Base-by-base conservation (phyloP, 2,329 filamentous ascomycete species). In the Alternaria solani region DNA sequence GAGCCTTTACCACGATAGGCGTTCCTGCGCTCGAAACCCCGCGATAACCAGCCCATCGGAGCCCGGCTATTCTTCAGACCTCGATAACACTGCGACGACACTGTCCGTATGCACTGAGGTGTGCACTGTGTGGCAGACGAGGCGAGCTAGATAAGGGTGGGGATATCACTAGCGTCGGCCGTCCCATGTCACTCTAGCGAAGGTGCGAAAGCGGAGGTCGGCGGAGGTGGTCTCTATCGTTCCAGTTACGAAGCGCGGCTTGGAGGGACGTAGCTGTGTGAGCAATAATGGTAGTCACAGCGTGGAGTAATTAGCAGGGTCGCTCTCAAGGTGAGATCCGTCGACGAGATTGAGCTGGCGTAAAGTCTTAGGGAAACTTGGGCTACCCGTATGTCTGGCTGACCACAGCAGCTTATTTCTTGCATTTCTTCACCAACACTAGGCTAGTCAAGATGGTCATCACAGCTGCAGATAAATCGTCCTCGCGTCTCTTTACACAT, bases 401-500 rank as follows among this genome's bases (percentile, higher is more conserved):
- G 12, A 26, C 4, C 14, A 20, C 25, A 41, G 6, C 34, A 38
- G 36, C n/a, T 38, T 38, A 3, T 38, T 38, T 28, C 34, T 25
- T 34, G 11, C 20, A 18, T 20, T n/a, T 41, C 26, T 38, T 36
- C 48, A 38, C 5, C 18, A 2, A 32, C 16, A 12, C 32, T 2
- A 30, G 8, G 38, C 5, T 5, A 16, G 12, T 8, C 14, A 8
- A 30, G 25, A 39, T 5, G 18, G 41, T 11, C 0, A 54, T 58
- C 42, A 16, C 5, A 28, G 16, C 16, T 11, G 8, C 26, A n/a
- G 42, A 4, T 16, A 18, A 23, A 18, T 14, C 11, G 9, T 20
- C 23, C 14, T 30, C 38, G 12, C 47, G 59, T 69, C 72, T 86
- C 0, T 84, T 85, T 63, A 79, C 75, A 1, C 75, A 85, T 64